Conservation (phyloP, 1,284 basidiomycete genomes). For the Ganoderma leucocontextum region DNA sequence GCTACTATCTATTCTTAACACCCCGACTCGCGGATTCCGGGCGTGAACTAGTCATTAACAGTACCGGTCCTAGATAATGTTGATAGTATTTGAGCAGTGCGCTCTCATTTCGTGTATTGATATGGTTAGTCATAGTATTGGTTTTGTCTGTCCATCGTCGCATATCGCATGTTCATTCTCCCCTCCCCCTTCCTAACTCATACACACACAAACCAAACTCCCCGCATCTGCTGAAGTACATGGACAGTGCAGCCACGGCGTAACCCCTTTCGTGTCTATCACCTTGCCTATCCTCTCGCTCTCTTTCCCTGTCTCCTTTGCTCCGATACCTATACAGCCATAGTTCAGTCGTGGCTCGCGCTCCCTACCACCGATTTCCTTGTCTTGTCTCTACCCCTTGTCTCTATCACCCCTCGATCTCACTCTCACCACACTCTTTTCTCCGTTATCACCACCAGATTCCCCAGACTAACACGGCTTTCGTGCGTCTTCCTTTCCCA, state of each 20-base stretch:
- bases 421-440: constrained; percentile 10
- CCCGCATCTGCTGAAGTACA: constrained; percentile 23
- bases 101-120: constrained; percentile 34
- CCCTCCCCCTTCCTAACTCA: constrained; percentile 9
- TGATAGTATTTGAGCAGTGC: constrained; percentile 32
- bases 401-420: constrained; percentile 5
- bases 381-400: constrained; percentile 10
- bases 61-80: constrained; percentile 41
- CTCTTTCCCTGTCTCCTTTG: constrained; percentile 5
- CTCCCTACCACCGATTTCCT: constrained; percentile 24
- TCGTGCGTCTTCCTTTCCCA: constrained; percentile 6
- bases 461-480: constrained; percentile 18
- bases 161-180: constrained; percentile 29
- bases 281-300: neutral
- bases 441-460: constrained; percentile 10
- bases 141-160: constrained; percentile 32
- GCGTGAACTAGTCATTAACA: constrained; percentile 33
- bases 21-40: constrained; percentile 38
- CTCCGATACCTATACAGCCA: constrained; percentile 11
- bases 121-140: constrained; percentile 35
- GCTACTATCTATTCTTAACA: constrained; percentile 47
- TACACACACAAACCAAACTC: constrained; percentile 6
- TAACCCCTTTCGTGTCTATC: constrained; percentile 11
- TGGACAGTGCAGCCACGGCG: constrained; percentile 30
- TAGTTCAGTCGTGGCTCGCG: constrained; percentile 18